Conservation (phyloP, 148 eudicot genomes). For the Pouteria glomerata region DNA sequence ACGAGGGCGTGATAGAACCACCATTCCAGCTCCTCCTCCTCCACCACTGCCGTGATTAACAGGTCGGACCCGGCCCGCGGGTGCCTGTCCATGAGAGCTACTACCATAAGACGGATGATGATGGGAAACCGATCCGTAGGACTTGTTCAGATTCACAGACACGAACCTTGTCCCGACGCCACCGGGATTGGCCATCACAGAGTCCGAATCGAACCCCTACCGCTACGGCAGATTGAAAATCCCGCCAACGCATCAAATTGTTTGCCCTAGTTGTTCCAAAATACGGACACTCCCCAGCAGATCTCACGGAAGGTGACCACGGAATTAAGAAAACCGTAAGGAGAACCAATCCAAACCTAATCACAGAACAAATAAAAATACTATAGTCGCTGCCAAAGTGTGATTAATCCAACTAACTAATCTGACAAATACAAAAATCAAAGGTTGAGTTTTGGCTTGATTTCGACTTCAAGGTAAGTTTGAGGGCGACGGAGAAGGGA, state of each 20-base stretch:
- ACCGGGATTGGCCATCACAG: slow-evolving; percentile 75
- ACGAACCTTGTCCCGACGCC: slow-evolving; percentile 62
- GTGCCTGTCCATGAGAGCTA: slow-evolving; percentile 45
- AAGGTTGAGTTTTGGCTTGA: no score
- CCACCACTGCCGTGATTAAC: slow-evolving; percentile 20
- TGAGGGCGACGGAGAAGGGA: neutral
- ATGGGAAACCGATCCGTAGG: slow-evolving; percentile 63
- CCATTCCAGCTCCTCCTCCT: slow-evolving; percentile 55
- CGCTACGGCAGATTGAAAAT: slow-evolving; percentile 23
- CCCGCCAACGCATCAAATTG: slow-evolving; percentile 56
- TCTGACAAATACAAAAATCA: no score
- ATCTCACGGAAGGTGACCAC: slow-evolving; percentile 12
- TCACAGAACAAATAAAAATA: neutral
- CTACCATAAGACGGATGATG: slow-evolving; percentile 19
- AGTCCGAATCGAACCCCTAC: slow-evolving; percentile 25
- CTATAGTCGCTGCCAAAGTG: neutral
- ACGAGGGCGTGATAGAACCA: slow-evolving; percentile 68
- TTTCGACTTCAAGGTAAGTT: no score
- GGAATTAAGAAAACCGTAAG: neutral
- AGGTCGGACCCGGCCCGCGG: slow-evolving; percentile 28
- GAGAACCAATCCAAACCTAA: slow-evolving; percentile 23
- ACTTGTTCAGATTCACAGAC: slow-evolving; percentile 87
- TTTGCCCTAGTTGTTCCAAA: slow-evolving; percentile 13
- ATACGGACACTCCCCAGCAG: slow-evolving; percentile 9
- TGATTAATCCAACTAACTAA: neutral